These are phyloP conservation scores for Xylaria hypoxylon DNA, from an alignment of 2,329 filamentous ascomycete genomes.

Conservation along the genomic window DNA sequence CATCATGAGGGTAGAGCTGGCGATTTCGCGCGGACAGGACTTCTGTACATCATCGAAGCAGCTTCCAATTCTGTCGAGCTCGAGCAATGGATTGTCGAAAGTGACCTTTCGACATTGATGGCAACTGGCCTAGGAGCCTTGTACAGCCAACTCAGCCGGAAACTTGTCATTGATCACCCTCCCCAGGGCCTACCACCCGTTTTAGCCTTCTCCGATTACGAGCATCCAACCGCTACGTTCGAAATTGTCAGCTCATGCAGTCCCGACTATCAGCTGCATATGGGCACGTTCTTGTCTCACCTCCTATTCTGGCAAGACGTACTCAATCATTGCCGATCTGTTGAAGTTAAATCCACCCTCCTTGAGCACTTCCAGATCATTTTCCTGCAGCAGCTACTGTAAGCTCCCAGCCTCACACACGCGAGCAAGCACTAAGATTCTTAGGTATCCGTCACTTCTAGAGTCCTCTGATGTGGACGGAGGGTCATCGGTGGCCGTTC, in stretches of 20 bases:
- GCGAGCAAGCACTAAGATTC: constrained; percentile 29
- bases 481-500: constrained; percentile 93
- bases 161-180: constrained; percentile 84
- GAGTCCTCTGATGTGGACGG: constrained; percentile 98
- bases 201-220: constrained; percentile 88
- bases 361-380: constrained; percentile 97
- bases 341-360: constrained; percentile 91
- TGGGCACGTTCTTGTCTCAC: constrained; percentile 94
- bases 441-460: constrained; percentile 90
- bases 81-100: constrained; percentile 97
- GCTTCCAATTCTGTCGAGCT: constrained; percentile 83
- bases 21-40: constrained; percentile 92
- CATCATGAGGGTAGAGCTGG: constrained; percentile 94
- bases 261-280: constrained; percentile 81
- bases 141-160: constrained; percentile 75
- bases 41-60: constrained; percentile 95
- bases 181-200: constrained; percentile 82
- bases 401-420: constrained; percentile 51
- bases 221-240: constrained; percentile 75
- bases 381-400: constrained; percentile 94
- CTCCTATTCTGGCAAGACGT: constrained; percentile 98
- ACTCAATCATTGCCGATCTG: constrained; percentile 91
- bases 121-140: constrained; percentile 89
- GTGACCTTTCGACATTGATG: constrained; percentile 96
- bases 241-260: constrained; percentile 81